A percentile compares a stretch with the other conserved stretches of the same genome.
phyloP scores from a whole-genome alignment of 2,329 filamentous ascomycete genomes.

The Lasiodiplodia citricola region DNA sequence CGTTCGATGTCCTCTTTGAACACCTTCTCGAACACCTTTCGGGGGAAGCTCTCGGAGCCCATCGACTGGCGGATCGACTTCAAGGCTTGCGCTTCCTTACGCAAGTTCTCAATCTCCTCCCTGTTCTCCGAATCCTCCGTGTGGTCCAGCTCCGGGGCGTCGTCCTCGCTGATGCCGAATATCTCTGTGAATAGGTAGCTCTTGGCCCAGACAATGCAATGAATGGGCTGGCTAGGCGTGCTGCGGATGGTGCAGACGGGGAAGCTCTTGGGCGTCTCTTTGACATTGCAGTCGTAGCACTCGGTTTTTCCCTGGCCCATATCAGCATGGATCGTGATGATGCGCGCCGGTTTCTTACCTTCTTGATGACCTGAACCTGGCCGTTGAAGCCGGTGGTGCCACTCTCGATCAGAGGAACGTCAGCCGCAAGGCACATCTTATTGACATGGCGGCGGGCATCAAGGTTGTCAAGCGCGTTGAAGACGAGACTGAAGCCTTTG shows the following conservation, averaged over 20 bases:
- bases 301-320: slow-evolving; percentile 73
- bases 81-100: slow-evolving; percentile 80
- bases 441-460: slow-evolving; percentile 95
- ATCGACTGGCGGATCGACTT: slow-evolving; percentile 82
- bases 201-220: slow-evolving; percentile 99
- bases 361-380: slow-evolving; percentile 95
- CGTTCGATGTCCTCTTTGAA: slow-evolving; percentile 85
- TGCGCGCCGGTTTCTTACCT: slow-evolving; percentile 49
- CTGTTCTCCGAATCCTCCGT: slow-evolving; percentile 82
- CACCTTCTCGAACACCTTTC: slow-evolving; percentile 89
- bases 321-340: not conserved
- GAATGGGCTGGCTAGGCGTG: slow-evolving; percentile 93
- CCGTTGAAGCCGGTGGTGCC: slow-evolving; percentile 98
- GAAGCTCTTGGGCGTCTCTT: slow-evolving; percentile 89
- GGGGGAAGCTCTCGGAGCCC: slow-evolving; percentile 76
- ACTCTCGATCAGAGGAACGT: slow-evolving; percentile 91
- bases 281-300: slow-evolving; percentile 93
- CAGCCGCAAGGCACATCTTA: slow-evolving; percentile 91
- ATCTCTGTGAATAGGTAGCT: slow-evolving; percentile 95
- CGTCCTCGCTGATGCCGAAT: slow-evolving; percentile 89
- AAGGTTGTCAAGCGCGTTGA: slow-evolving; percentile 96
- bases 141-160: slow-evolving; percentile 77
- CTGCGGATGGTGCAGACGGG: slow-evolving; percentile 97
- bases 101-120: slow-evolving; percentile 85
- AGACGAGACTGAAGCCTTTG: slow-evolving; percentile 79